Evolutionary conservation across 75 land plant genomes (phyloP), one percentile per base, ranked within the genome.

Genomic region (Gnetum montanum): DNA sequence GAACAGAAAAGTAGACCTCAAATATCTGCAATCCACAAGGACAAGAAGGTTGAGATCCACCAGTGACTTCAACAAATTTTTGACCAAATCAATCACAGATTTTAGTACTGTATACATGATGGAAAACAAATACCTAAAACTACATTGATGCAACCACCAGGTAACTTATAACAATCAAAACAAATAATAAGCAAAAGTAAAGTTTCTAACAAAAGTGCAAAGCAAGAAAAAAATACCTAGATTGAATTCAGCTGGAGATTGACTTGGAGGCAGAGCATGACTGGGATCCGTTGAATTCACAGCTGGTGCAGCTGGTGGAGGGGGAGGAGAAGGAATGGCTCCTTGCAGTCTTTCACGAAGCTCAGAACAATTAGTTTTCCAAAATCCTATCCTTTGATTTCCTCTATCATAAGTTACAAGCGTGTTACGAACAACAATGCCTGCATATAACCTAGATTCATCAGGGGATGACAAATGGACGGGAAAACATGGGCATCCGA

Each of bases 371-470:
- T 94, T 90, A 6, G 96, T 90, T 46, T 77, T 82, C 81, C 83
- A 83, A 54, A 94, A 94, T 8, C 98, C 98, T 59, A 94, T 83
- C 66, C 57, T 76, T 46, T 77, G 44, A 63, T 90, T 78, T 35
- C 59, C 81, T 44, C 98, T 90, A 64, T 94, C 90, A 79, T 94
- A 94, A 5, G 91, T 85, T 19, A 94, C 91, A 8, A 94, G 85
- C 54, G 83, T 94, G 57, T 94, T 90, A 20, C 96, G 90, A 31
- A 94, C 98, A 44, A 94, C 56, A 61, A 94, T 90, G 31, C 98
- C 98, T 94, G 77, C 36, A 53, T 25, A 53, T 11, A 50, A 30
- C 11, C 26, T 31, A 31, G 34, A 53, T 53, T 1, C 31, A 4
- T 15, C 16, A 41, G 16, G 43, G 16, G n/a, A n/a, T n/a, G n/a